These are phyloP conservation scores for Cystobasidium tubakii DNA, from an alignment of 768 basidiomycete species.

Conservation along the genomic window DNA sequence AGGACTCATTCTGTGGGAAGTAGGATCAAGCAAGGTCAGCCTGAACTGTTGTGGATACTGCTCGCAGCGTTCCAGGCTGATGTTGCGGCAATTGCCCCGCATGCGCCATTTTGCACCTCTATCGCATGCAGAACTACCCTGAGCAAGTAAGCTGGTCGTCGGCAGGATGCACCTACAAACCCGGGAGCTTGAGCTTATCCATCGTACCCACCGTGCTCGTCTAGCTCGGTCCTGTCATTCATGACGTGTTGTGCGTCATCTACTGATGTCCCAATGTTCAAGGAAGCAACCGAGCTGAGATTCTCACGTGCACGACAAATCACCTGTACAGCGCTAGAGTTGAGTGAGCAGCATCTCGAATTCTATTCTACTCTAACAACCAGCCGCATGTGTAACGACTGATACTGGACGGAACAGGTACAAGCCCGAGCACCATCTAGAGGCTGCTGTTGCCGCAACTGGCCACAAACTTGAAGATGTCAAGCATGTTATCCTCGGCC, in stretches of 20 bases:
- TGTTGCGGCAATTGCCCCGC: not conserved
- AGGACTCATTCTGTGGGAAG: conserved; percentile 35
- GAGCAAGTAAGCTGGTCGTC: not conserved
- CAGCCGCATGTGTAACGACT: not conserved
- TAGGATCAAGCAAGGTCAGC: conserved; percentile 22
- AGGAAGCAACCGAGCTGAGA: too few relatives aligned
- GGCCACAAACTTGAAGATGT: conserved; percentile 54
- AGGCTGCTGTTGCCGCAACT: conserved; percentile 51
- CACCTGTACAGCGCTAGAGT: not conserved
- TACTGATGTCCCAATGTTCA: too few relatives aligned
- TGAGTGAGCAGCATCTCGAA: not conserved
- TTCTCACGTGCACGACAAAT: too few relatives aligned
- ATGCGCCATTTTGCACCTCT: not conserved
- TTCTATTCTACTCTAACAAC: not conserved
- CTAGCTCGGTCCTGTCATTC: conserved; percentile 2
- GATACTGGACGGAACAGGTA: not conserved
- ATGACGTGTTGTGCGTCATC: conserved; percentile 5
- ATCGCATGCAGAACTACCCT: not conserved
- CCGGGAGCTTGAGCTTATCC: not conserved
- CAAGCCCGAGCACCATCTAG: conserved; percentile 23
- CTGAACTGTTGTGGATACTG: not conserved
- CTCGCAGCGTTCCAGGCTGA: not conserved
- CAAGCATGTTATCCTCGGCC: conserved; percentile 40
- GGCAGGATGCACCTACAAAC: not conserved
- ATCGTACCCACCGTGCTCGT: not conserved